Base-by-base conservation (phyloP, 2,329 filamentous ascomycete species). In the Graphilbum ipis-grandicollis region DNA sequence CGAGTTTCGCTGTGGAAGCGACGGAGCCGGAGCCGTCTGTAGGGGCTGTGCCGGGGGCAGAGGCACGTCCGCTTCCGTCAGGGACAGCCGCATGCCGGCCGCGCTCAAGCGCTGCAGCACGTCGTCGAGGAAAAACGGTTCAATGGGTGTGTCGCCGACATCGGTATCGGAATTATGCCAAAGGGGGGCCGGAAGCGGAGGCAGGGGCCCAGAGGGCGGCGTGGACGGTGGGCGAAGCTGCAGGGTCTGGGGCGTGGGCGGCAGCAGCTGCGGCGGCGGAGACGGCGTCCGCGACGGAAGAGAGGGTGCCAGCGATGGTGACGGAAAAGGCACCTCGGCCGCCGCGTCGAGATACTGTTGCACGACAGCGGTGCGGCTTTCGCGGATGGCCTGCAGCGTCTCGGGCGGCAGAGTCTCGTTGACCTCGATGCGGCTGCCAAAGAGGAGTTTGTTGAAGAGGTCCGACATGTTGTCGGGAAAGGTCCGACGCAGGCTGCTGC, bases 401-500 rank as follows among this genome's bases (percentile, higher is more conserved):
- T 60, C 58, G 15, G 68, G 63, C 10, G 68, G 66, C 12, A 74
- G 51, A 56, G 73, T 70, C 52, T 76, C 71, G 36, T 73, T 66
- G 0, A 62, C 69, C 42, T 75, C 68, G 37, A 68, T 58, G 33
- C 60, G 61, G 42, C n/a, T n/a, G n/a, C 60, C 60, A 48, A 75
- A 72, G 33, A 67, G 56, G 31, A 65, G 66, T 15, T 64, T 62
- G 31, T 57, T 65, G 40, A 76, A 60, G 10, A 72, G 55, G 22
- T 70, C 69, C n/a, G 65, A 59, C 45, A 75, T 58, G 42, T 70
- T 71, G 36, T 69, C 66, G 0, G 67, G 59, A 22, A 75, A 49
- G 13, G 62, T 63, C 33, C 33, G 14, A 9, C 26, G 26, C 9
- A 13, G 14, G 9, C 26, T 13, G 26, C 14, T 13, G 23, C 7